phyloP scores from a whole-genome alignment of 2,329 filamentous ascomycete species.

The Fusarium continuum region DNA sequence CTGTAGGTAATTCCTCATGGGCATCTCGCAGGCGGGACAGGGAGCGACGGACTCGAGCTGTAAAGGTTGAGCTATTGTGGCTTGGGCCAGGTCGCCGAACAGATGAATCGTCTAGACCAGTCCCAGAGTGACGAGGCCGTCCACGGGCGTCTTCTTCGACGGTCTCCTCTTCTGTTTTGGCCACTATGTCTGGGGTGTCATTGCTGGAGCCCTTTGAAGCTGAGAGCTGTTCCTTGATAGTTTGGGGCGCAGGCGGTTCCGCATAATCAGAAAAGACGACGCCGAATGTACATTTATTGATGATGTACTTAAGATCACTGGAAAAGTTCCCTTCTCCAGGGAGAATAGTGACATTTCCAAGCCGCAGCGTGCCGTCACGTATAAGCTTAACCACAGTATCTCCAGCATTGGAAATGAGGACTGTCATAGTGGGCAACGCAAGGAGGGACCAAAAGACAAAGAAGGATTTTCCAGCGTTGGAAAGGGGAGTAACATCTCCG shows the following conservation, averaged over 20 bases:
- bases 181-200: background rate
- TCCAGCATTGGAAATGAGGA: conserved; percentile 83
- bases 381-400: conserved; percentile 79
- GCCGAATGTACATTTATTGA: conserved; percentile 56
- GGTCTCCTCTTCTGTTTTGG: conserved; percentile 18
- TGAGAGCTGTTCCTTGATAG: background rate
- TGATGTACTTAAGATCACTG: conserved; percentile 55
- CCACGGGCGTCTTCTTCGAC: conserved; percentile 9
- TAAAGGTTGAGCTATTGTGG: conserved; percentile 33
- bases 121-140: conserved; percentile 3
- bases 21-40: conserved; percentile 50
- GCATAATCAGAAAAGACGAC: conserved; percentile 47
- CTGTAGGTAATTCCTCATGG: conserved; percentile 52
- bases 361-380: conserved; percentile 62
- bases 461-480: conserved; percentile 81
- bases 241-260: conserved; percentile 1
- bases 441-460: conserved; percentile 94
- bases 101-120: background rate
- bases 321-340: conserved; percentile 63
- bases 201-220: background rate
- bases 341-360: conserved; percentile 69
- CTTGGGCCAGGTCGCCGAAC: conserved; percentile 31
- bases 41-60: conserved; percentile 50
- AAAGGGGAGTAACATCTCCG: conserved; percentile 80
- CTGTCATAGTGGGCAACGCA: conserved; percentile 86